phyloP scores from a whole-genome alignment of 352 stramenopile genomes.

The Globisporangium nagaii region DNA sequence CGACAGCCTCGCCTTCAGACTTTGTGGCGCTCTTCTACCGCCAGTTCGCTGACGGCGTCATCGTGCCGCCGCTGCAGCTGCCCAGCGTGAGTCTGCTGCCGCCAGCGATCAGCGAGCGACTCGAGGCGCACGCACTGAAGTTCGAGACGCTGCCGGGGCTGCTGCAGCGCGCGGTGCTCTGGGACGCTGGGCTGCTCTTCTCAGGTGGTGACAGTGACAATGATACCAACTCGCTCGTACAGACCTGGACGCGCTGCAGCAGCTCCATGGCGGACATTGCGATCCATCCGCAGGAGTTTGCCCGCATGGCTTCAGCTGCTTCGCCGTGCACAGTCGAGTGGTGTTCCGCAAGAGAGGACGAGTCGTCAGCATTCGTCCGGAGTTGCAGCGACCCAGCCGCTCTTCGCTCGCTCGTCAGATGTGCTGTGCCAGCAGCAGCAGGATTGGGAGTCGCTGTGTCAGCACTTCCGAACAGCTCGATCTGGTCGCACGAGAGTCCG shows the following conservation, averaged over 20 bases:
- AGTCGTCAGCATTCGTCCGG: not conserved
- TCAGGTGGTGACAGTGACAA: not conserved
- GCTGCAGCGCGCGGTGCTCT: conserved; percentile 20
- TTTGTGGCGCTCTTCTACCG: conserved; percentile 8
- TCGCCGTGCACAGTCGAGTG: not conserved
- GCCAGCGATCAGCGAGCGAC: not conserved
- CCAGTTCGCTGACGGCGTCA: conserved; percentile 1
- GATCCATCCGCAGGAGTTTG: conserved; percentile 4
- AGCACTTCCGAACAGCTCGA: not conserved
- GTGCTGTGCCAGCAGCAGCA: not conserved
- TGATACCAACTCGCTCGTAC: not conserved
- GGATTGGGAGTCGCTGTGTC: not conserved
- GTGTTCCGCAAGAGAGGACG: not conserved
- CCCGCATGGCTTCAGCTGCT: not conserved
- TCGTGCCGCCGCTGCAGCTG: not conserved
- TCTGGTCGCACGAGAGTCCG: conserved; percentile 6
- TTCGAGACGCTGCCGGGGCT: conserved; percentile 14
- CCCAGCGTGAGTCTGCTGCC: not conserved
- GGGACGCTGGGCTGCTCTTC: conserved; percentile 15
- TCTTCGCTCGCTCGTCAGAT: not conserved
- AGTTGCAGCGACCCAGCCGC: not conserved
- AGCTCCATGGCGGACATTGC: not conserved
- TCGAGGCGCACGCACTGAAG: not conserved
- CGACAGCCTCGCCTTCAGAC: not conserved
- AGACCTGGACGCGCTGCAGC: conserved; percentile 2